Percentiles rank a stretch among this genome's conserved stretches.
Conservation (phyloP, 306 rosid genomes). For the Sphenostylis stenocarpa region DNA sequence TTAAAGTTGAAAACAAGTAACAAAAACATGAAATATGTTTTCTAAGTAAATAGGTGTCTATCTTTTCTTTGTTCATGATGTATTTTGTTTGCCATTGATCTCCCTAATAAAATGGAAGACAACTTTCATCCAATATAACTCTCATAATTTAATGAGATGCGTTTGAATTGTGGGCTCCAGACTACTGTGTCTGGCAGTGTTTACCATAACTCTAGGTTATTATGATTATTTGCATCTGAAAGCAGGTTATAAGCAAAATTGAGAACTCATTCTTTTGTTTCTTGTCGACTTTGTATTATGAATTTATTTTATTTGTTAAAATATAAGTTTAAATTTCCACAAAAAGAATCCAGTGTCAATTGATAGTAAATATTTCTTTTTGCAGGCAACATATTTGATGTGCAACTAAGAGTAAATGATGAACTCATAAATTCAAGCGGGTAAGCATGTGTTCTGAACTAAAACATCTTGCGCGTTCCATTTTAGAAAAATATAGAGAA, state of each 20-base stretch:
- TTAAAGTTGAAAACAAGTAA: neutral
- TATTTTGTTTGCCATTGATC: slow-evolving; percentile 4
- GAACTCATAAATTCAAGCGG: slow-evolving; percentile 48
- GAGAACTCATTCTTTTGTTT: neutral
- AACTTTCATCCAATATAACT: neutral
- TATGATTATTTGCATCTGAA: slow-evolving; percentile 4
- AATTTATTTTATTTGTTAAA: neutral
- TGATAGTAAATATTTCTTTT: slow-evolving; percentile 26
- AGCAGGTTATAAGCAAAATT: neutral
- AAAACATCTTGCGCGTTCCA: neutral
- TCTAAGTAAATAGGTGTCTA: neutral
- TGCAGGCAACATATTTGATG: slow-evolving; percentile 46
- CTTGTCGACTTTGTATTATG: neutral
- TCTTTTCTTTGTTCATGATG: neutral
- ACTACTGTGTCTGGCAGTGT: neutral
- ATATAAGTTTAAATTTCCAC: neutral
- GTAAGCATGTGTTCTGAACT: slow-evolving; percentile 28
- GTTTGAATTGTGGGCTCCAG: neutral
- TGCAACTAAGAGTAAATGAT: slow-evolving; percentile 34
- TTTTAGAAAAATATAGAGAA: neutral
- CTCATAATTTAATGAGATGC: neutral
- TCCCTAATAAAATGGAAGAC: neutral
- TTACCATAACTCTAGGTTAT: neutral
- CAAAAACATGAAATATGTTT: neutral
- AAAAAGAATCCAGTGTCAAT: slow-evolving; percentile 1